Percentiles rank a stretch among this genome's conserved stretches.
Evolutionary conservation across 805 yeast genomes (phyloP).

Genomic region (Cyberlindnera maclurae): DNA sequence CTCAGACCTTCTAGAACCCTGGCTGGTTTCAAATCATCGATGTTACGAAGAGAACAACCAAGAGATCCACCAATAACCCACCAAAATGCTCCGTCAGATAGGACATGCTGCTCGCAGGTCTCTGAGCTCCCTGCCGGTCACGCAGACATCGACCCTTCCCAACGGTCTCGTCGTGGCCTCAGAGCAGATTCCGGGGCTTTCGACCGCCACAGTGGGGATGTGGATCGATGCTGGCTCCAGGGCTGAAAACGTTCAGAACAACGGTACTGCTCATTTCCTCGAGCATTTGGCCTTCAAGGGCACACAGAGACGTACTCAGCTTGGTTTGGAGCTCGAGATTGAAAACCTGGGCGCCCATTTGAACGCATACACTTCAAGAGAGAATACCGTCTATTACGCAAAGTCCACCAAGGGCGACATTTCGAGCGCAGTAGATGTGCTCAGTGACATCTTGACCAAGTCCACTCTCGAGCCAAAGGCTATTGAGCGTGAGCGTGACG

Average conservation of each 20-base stretch:
- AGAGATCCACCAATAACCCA: background rate
- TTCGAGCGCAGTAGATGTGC: conserved; percentile 77
- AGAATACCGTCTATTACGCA: conserved; percentile 94
- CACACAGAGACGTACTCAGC: conserved; percentile 72
- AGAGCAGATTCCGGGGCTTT: conserved; percentile 77
- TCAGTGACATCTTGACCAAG: conserved; percentile 82
- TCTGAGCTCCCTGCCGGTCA: conserved; percentile 29
- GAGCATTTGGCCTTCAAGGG: conserved; percentile 98
- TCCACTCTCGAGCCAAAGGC: conserved; percentile 78
- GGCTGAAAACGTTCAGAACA: conserved; percentile 76
- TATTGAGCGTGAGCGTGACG: conserved; percentile 93
- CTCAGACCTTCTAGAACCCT: background rate
- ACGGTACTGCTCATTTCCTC: conserved; percentile 96
- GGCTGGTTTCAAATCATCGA: background rate
- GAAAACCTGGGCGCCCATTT: conserved; percentile 96
- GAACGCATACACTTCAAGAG: conserved; percentile 98
- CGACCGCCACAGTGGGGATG: conserved; percentile 95
- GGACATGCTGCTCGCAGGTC: conserved; percentile 1
- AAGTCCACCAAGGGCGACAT: conserved; percentile 77
- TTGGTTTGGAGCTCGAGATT: conserved; percentile 81
- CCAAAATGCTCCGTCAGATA: conserved; percentile 9
- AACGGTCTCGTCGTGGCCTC: conserved; percentile 95
- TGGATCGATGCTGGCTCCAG: conserved; percentile 99
- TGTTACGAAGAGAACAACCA: background rate
- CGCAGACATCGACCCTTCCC: conserved; percentile 66